Base-by-base conservation (phyloP, 192 early-diverging fungal genomes). In the Umbelopsis vinacea region DNA sequence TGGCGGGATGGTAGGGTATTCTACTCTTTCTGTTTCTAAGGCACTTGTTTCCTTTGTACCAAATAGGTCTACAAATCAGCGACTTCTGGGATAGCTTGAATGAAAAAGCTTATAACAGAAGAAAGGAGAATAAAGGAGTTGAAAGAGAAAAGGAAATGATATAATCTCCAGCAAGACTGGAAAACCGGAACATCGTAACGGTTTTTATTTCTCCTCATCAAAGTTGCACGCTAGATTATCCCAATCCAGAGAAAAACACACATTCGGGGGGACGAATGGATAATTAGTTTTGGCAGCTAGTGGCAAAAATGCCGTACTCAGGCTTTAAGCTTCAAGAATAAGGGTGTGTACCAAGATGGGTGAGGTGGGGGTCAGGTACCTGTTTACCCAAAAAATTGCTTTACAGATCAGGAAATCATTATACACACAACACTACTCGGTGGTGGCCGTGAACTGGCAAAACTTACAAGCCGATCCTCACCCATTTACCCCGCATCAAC, bases 271-370 rank as follows among this genome's bases (percentile, higher is more conserved):
- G 57, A 29, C 26, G 10, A 63, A 63, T 37, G 57, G 57, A 63
- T 63, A 63, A 63, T 63, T 63, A 63, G 57, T 63, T 63, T 63
- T 63, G 57, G 57, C 57, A 63, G 33, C 33, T 63, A 63, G 57
- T 63, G 57, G 57, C 57, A 37, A 63, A 63, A 37, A 33, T 63
- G 57, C 57, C 57, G 57, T 63, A 50, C 14, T 50, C 11, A 43
- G 40, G 40, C 40, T 43, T 43, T 11, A 43, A 43, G 40, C 40
- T 43, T 43, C 40, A 43, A 43, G 40, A 43, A 11, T 12, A 43
- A 43, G 40, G 40, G 11, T 43, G 40, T 43, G 29, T 29, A 29
- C 29, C 29, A 29, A 29, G 1, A 29, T 29, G 54, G 26, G 19
- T 37, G 26, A 24, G 23, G 24, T 6, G 26, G 26, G 21, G 26